Conservation (phyloP, 768 basidiomycete genomes). For the Dioszegia aurantiaca region DNA sequence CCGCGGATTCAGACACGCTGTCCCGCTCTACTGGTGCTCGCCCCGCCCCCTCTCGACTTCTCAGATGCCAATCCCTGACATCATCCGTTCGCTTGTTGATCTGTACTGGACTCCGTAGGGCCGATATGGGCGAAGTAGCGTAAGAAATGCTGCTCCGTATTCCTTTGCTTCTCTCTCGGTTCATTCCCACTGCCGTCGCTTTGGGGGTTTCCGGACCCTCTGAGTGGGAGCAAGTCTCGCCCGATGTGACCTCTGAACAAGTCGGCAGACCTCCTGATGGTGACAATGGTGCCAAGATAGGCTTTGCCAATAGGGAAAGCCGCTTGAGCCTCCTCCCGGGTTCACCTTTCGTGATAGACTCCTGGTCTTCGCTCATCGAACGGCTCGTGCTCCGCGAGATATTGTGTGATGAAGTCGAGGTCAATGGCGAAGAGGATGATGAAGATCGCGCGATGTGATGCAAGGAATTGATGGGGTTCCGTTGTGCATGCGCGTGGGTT, state of each 20-base stretch:
- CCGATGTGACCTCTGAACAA: background rate
- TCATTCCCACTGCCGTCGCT: background rate
- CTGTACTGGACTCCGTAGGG: background rate
- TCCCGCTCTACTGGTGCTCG: no score
- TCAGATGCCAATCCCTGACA: background rate
- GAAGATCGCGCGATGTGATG: no score
- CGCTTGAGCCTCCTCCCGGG: slow-evolving; percentile 18
- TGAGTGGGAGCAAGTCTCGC: background rate
- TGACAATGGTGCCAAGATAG: background rate
- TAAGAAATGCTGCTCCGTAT: slow-evolving; percentile 36
- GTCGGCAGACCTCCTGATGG: background rate
- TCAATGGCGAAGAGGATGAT: no score
- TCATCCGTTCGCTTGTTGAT: background rate
- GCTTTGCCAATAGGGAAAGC: slow-evolving; percentile 21
- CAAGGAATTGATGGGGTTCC: no score
- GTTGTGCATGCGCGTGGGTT: no score
- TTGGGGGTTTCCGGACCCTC: slow-evolving; percentile 20
- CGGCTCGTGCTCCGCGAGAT: no score
- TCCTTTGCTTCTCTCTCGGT: background rate
- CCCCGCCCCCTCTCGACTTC: background rate
- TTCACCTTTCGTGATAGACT: no score
- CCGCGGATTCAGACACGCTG: no score
- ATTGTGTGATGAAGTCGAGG: no score
- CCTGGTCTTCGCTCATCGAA: no score
- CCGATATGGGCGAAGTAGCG: slow-evolving; percentile 21